Conservation (phyloP, 192 early-diverging fungal genomes). For the Coemansia asiatica region DNA sequence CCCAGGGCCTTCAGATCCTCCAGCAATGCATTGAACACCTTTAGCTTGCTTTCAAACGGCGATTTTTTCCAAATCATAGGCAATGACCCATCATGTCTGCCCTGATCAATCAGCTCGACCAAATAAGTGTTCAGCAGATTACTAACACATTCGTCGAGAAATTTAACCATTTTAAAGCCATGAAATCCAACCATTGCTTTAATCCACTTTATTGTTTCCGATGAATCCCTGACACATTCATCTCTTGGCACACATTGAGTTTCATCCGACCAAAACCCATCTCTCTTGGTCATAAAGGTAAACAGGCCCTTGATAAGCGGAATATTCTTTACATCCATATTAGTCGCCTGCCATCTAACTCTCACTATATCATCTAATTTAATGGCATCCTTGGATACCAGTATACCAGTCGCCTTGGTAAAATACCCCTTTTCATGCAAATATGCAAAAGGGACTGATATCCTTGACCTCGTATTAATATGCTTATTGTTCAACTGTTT, state of each 20-base stretch:
- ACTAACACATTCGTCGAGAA: background rate
- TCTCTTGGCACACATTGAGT: background rate
- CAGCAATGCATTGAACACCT: background rate
- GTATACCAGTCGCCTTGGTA: background rate
- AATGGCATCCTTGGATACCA: background rate
- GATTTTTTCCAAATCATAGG: background rate
- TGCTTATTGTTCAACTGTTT: conserved; percentile 1
- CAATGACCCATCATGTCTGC: background rate
- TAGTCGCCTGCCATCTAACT: background rate
- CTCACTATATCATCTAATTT: background rate
- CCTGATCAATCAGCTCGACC: background rate
- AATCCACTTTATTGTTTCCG: background rate
- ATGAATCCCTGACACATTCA: background rate
- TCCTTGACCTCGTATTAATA: background rate
- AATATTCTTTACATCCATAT: background rate
- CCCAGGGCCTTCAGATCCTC: background rate
- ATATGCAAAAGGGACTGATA: background rate
- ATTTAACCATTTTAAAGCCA: background rate
- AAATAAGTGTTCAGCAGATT: background rate
- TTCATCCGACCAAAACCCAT: background rate
- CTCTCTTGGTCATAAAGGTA: background rate
- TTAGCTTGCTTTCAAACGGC: background rate
- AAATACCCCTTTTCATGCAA: background rate
- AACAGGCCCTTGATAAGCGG: background rate
- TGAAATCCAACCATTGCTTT: background rate